Conservation (phyloP, 805 yeast genomes). For the Metschnikowia matae region DNA sequence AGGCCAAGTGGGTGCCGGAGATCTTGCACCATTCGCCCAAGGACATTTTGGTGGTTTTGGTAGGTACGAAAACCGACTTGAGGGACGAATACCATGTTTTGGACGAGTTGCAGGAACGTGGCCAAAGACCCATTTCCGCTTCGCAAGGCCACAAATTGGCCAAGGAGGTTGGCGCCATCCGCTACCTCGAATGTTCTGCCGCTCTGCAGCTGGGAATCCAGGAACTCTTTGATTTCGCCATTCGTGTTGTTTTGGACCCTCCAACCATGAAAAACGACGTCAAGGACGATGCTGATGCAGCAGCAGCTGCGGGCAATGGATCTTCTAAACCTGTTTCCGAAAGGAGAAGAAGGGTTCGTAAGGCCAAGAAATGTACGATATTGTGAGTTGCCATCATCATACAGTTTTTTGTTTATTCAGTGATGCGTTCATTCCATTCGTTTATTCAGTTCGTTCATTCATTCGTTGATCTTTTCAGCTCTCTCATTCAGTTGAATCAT, state of each 20-base stretch:
- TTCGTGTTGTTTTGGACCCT: constrained; percentile 60
- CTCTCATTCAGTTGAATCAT: no score
- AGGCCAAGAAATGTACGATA: constrained; percentile 38
- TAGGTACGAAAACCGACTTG: constrained; percentile 87
- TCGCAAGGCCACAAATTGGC: constrained; percentile 67
- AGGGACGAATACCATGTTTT: constrained; percentile 77
- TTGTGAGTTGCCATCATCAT: constrained; percentile 20
- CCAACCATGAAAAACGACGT: constrained; percentile 25
- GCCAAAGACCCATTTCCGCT: constrained; percentile 56
- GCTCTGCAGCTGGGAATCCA: constrained; percentile 84
- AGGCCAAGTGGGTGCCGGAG: constrained; percentile 76
- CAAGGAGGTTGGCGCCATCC: constrained; percentile 65
- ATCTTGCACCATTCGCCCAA: constrained; percentile 77
- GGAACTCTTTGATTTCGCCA: constrained; percentile 80
- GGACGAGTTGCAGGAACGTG: constrained; percentile 60
- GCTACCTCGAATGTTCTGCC: constrained; percentile 85
- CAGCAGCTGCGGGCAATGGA: constrained; percentile 11
- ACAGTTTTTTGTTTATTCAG: no score
- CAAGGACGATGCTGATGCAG: constrained; percentile 10
- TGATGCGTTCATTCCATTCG: no score
- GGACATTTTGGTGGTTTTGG: constrained; percentile 62
- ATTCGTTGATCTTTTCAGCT: no score
- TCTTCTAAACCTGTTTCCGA: constrained; percentile 1
- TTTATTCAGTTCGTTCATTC: no score
- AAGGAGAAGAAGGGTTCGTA: constrained; percentile 28